phyloP scores from a whole-genome alignment of 805 yeast genomes.

The Pichia cabralensis region DNA sequence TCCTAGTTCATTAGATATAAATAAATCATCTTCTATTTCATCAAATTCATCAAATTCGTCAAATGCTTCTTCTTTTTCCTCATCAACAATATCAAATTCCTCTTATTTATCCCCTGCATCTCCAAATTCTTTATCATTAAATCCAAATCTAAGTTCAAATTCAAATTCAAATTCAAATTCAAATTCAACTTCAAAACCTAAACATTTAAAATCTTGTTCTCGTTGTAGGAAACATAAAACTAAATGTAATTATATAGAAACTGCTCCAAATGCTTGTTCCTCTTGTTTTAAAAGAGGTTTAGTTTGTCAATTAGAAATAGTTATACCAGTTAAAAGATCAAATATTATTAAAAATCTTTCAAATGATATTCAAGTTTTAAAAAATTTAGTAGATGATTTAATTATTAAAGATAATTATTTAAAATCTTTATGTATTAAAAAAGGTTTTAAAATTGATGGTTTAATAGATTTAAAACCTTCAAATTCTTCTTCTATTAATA shows the following conservation, averaged over 20 bases:
- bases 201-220: conserved; percentile 46
- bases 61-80: too few species aligned
- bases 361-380: conserved; percentile 24
- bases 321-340: conserved; percentile 41
- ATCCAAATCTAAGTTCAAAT: too few species aligned
- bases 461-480: conserved; percentile 18
- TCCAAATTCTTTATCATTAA: too few species aligned
- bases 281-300: conserved; percentile 43
- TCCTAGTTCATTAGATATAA: too few species aligned
- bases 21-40: too few species aligned
- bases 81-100: too few species aligned
- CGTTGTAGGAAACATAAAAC: conserved; percentile 60
- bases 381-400: conserved; percentile 21
- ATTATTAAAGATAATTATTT: conserved; percentile 19
- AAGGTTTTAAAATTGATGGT: conserved; percentile 24
- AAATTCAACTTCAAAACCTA: conserved; percentile 24
- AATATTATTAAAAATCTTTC: conserved; percentile 28
- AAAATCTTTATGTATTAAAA: conserved; percentile 16
- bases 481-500: background rate
- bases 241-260: conserved; percentile 46
- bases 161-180: background rate
- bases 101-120: too few species aligned
- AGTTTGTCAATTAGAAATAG: conserved; percentile 45
- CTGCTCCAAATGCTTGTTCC: conserved; percentile 47
- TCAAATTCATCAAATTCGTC: too few species aligned